Evolutionary conservation across 2,329 filamentous ascomycete genomes (phyloP).

Genomic region (Chalaropsis ovoidea): DNA sequence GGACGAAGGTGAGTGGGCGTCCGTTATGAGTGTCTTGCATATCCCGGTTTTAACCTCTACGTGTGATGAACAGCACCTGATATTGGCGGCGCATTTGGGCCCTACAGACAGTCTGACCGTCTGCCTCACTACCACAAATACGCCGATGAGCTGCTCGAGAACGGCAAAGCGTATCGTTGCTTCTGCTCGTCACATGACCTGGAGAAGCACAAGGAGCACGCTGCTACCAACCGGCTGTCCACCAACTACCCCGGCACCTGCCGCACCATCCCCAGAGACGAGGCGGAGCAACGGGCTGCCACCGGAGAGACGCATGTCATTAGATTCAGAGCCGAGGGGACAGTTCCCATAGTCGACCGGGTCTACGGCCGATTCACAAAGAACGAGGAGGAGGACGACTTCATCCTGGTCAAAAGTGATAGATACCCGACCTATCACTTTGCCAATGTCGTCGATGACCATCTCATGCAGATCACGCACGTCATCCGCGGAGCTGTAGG

Average conservation of each 20-base stretch:
- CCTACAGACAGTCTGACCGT: slow-evolving; percentile 67
- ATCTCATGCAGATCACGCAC: slow-evolving; percentile 90
- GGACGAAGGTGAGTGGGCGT: slow-evolving; percentile 62
- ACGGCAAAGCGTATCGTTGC: slow-evolving; percentile 76
- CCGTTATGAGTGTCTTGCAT: background rate
- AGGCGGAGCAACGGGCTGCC: slow-evolving; percentile 60
- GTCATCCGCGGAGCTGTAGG: slow-evolving; percentile 76
- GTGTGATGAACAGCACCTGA: slow-evolving; percentile 51
- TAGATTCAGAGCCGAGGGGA: slow-evolving; percentile 53
- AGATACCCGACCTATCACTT: slow-evolving; percentile 93
- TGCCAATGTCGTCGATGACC: slow-evolving; percentile 93
- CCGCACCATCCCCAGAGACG: slow-evolving; percentile 50
- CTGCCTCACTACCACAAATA: slow-evolving; percentile 62
- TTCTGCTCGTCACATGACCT: slow-evolving; percentile 73
- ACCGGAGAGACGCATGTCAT: slow-evolving; percentile 65
- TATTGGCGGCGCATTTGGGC: slow-evolving; percentile 68
- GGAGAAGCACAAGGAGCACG: slow-evolving; percentile 53
- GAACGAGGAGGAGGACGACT: slow-evolving; percentile 57
- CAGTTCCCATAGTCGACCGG: slow-evolving; percentile 45
- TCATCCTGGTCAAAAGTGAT: slow-evolving; percentile 82
- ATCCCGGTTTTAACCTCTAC: background rate
- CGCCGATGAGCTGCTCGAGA: slow-evolving; percentile 56
- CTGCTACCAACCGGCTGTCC: slow-evolving; percentile 42
- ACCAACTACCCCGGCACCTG: slow-evolving; percentile 56
- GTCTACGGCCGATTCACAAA: slow-evolving; percentile 63